Conservation (phyloP, 2,329 filamentous ascomycete genomes). For the Gnomoniopsis smithogilvyi region DNA sequence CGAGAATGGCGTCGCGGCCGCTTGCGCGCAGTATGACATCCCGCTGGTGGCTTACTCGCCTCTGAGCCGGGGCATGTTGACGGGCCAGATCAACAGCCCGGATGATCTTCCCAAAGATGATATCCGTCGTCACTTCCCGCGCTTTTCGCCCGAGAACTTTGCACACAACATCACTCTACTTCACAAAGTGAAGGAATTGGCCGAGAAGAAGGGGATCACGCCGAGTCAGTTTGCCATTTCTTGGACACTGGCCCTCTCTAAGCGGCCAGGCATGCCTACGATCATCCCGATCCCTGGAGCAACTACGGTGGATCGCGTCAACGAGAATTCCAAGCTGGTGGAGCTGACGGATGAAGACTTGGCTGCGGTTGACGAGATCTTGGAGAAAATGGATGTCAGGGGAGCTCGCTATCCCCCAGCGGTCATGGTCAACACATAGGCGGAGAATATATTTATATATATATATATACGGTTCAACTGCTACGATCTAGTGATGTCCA, state of each 20-base stretch:
- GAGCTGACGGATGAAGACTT: conserved; percentile 49
- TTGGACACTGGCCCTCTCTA: conserved; percentile 52
- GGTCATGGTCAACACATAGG: conserved; percentile 35
- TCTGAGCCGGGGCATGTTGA: conserved; percentile 54
- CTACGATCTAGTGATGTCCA: neutral
- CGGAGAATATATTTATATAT: neutral
- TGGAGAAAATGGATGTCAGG: conserved; percentile 43
- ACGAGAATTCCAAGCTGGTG: conserved; percentile 56
- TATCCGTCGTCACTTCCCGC: conserved; percentile 40
- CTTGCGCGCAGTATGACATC: conserved; percentile 53
- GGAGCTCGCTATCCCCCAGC: conserved; percentile 46
- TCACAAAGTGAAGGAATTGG: conserved; percentile 45
- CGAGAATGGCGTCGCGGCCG: conserved; percentile 46
- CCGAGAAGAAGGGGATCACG: conserved; percentile 51
- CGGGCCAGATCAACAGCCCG: conserved; percentile 40
- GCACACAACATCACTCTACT: conserved; percentile 51
- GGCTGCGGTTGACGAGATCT: conserved; percentile 44
- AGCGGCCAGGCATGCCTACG: conserved; percentile 48
- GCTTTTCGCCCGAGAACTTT: conserved; percentile 50
- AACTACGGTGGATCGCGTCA: conserved; percentile 50
- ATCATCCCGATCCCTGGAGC: conserved; percentile 68
- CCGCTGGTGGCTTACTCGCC: conserved; percentile 55
- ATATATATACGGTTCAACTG: too few species aligned
- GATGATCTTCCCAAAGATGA: conserved; percentile 46
- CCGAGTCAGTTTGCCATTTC: conserved; percentile 56